Conservation (phyloP, 2,329 filamentous ascomycete species). For the Dothideomycetidae sp. region DNA sequence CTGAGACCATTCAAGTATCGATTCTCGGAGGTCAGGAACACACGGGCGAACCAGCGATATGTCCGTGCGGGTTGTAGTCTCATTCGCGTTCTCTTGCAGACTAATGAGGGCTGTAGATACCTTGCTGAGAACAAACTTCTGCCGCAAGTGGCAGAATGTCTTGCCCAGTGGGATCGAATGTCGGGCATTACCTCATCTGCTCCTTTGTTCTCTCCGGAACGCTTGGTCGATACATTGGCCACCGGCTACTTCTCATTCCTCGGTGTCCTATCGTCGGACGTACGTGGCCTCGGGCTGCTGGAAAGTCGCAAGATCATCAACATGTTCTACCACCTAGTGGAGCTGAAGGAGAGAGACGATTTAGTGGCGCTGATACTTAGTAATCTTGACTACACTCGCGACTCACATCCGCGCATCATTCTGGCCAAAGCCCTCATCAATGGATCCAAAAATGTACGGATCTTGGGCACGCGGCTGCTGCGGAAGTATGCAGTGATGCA, state of each 20-base stretch:
- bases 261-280: slow-evolving; percentile 70
- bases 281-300: slow-evolving; percentile 72
- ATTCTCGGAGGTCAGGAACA: slow-evolving; percentile 81
- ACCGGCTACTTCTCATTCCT: slow-evolving; percentile 90
- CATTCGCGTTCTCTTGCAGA: slow-evolving; percentile 75
- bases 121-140: slow-evolving; percentile 84
- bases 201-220: slow-evolving; percentile 76
- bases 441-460: slow-evolving; percentile 78
- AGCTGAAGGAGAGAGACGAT: slow-evolving; percentile 79
- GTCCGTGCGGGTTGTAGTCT: slow-evolving; percentile 78
- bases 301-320: slow-evolving; percentile 97
- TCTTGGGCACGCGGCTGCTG: slow-evolving; percentile 73
- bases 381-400: slow-evolving; percentile 79
- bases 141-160: slow-evolving; percentile 84
- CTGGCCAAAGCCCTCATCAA: slow-evolving; percentile 88
- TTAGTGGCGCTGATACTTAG: slow-evolving; percentile 76
- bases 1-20: slow-evolving; percentile 94
- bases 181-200: slow-evolving; percentile 58
- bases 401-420: slow-evolving; percentile 78
- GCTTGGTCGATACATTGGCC: slow-evolving; percentile 74
- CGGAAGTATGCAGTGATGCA: slow-evolving; percentile 66
- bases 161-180: slow-evolving; percentile 87
- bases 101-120: slow-evolving; percentile 69
- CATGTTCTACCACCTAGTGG: slow-evolving; percentile 98
- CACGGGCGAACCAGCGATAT: slow-evolving; percentile 86